A percentile compares a stretch with the other conserved stretches of the same genome.
These are phyloP conservation scores for Stachybotrys echinatus DNA, from an alignment of 2,329 filamentous ascomycete species.

Conservation along the genomic window DNA sequence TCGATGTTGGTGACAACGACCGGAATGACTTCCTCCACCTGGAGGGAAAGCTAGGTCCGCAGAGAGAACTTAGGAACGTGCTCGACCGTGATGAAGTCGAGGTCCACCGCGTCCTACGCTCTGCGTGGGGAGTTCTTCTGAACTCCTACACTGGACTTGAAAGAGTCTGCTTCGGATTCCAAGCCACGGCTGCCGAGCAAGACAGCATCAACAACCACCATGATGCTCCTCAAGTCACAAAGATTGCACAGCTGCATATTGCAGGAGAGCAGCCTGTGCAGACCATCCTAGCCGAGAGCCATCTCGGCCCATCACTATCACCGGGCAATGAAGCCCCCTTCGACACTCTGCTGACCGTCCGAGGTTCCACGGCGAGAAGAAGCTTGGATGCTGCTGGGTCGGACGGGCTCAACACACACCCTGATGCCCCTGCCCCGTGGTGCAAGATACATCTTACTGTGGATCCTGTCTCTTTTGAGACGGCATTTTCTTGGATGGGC, in stretches of 20 bases:
- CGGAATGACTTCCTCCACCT: conserved; percentile 1
- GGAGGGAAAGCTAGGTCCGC: neutral
- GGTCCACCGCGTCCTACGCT: conserved; percentile 6
- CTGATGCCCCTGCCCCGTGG: conserved; percentile 1
- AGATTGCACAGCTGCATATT: conserved; percentile 1
- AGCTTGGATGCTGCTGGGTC: conserved; percentile 12
- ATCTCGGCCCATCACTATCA: neutral
- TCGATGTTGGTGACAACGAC: conserved; percentile 10
- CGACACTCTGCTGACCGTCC: conserved; percentile 36
- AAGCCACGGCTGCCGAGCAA: neutral
- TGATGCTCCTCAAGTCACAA: neutral
- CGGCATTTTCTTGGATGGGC: conserved; percentile 24
- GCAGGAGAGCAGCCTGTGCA: neutral
- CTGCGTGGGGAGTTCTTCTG: conserved; percentile 9
- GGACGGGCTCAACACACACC: neutral
- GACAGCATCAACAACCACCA: neutral
- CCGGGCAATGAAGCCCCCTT: conserved; percentile 23
- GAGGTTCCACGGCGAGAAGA: conserved; percentile 12
- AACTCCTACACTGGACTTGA: conserved; percentile 15
- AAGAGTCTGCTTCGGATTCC: conserved; percentile 11
- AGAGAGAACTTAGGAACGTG: neutral
- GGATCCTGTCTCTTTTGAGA: conserved; percentile 11
- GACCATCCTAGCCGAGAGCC: neutral
- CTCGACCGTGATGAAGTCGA: conserved; percentile 1
- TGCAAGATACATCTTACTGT: conserved; percentile 13